phyloP scores from a whole-genome alignment of 2,329 filamentous ascomycete genomes.

The Exophiala sp. region DNA sequence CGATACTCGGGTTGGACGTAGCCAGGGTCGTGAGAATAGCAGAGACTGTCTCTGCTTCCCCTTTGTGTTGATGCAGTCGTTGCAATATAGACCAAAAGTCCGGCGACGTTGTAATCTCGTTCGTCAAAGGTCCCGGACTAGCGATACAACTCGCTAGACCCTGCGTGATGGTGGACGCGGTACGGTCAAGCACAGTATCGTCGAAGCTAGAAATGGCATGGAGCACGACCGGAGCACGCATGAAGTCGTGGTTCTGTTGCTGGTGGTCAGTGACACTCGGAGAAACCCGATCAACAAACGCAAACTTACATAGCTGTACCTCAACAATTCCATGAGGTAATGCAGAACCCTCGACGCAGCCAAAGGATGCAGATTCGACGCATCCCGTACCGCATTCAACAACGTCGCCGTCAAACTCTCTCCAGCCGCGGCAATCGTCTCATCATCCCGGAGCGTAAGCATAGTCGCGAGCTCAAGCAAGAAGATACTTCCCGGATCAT shows the following conservation, averaged over 20 bases:
- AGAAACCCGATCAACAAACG: not conserved
- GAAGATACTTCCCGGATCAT: constrained; percentile 84
- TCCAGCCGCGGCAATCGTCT: constrained; percentile 69
- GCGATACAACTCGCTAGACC: constrained; percentile 78
- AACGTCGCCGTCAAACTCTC: constrained; percentile 76
- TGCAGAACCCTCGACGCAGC: constrained; percentile 79
- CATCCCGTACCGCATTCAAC: constrained; percentile 77
- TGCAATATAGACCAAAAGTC: constrained; percentile 95
- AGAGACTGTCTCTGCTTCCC: constrained; percentile 76
- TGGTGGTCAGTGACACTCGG: constrained; percentile 27
- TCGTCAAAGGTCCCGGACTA: constrained; percentile 71
- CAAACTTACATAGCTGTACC: constrained; percentile 73
- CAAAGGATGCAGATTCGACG: constrained; percentile 74
- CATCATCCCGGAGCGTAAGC: constrained; percentile 70
- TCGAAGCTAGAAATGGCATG: constrained; percentile 88
- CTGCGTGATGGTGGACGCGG: constrained; percentile 70
- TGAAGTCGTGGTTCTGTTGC: constrained; percentile 75
- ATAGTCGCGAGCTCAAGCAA: constrained; percentile 88
- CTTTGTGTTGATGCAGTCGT: constrained; percentile 64
- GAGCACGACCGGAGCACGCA: constrained; percentile 85
- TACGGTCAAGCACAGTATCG: constrained; percentile 70
- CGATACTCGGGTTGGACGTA: constrained; percentile 68
- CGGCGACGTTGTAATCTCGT: constrained; percentile 91
- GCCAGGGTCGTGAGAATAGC: constrained; percentile 78
- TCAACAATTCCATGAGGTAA: constrained; percentile 78